Conservation (phyloP, 345 rosid genomes). For the Stellera chamaejasme region DNA sequence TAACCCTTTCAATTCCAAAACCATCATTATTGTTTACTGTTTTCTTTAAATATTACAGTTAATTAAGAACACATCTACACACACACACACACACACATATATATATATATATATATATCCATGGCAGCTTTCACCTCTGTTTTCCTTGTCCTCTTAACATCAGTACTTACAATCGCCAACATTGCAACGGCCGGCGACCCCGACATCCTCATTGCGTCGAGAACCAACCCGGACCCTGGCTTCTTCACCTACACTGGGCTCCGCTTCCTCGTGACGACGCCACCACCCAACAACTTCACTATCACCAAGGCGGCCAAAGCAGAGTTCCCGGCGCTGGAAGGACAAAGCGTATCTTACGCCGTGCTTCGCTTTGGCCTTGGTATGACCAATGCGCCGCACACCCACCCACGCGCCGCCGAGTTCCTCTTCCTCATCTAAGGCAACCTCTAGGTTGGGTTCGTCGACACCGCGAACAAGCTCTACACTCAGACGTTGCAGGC, state of each 20-base stretch:
- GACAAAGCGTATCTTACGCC: slow-evolving; percentile 35
- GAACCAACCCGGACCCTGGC: slow-evolving; percentile 5
- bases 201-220: slow-evolving; percentile 21
- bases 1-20: too few species aligned
- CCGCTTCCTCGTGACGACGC: slow-evolving; percentile 6
- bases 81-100: too few species aligned
- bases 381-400: slow-evolving; percentile 22
- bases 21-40: too few species aligned
- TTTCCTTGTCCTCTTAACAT: slow-evolving; percentile 13
- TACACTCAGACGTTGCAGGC: slow-evolving; percentile 21
- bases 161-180: slow-evolving; percentile 11
- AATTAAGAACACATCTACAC: too few species aligned
- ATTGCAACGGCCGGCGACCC: slow-evolving; percentile 24
- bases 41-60: too few species aligned
- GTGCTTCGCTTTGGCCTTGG: slow-evolving; percentile 19
- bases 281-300: slow-evolving; percentile 8
- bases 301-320: slow-evolving; percentile 21
- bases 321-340: slow-evolving; percentile 28
- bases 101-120: too few species aligned
- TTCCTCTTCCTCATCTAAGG: slow-evolving; percentile 19
- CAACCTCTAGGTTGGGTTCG: slow-evolving; percentile 29
- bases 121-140: neutral
- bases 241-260: slow-evolving; percentile 34
- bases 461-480: slow-evolving; percentile 32
- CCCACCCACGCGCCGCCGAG: slow-evolving; percentile 30